These are phyloP conservation scores for Apiosordaria backusii DNA, from an alignment of 495 filamentous ascomycete genomes.

Conservation along the genomic window DNA sequence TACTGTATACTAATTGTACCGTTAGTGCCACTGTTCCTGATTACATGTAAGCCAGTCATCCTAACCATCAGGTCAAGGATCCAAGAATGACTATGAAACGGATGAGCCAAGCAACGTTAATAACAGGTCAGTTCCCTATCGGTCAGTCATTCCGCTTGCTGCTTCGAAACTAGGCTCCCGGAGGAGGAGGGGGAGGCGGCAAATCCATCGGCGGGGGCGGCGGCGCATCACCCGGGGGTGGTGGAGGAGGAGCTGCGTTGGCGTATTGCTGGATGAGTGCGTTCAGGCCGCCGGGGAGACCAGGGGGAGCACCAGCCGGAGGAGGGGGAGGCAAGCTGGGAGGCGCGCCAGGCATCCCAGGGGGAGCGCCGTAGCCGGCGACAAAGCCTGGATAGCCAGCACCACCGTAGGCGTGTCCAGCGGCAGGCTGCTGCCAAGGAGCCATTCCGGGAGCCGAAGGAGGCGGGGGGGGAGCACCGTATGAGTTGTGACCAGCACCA, in stretches of 20 bases:
- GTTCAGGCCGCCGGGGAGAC: constrained; percentile 54
- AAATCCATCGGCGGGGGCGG: constrained; percentile 74
- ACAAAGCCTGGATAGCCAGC: constrained; percentile 56
- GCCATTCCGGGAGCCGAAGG: constrained; percentile 55
- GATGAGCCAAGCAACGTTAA: neutral
- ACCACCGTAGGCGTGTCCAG: constrained; percentile 51
- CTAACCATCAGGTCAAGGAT: neutral
- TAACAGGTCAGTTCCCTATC: constrained; percentile 19
- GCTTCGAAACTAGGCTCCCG: constrained; percentile 43
- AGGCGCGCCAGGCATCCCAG: constrained; percentile 50
- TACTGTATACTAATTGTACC: neutral
- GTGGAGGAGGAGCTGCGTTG: constrained; percentile 55
- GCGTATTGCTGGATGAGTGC: constrained; percentile 66
- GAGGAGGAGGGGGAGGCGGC: constrained; percentile 71
- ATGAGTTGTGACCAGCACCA: constrained; percentile 37
- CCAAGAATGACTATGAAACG: neutral
- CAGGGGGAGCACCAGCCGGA: constrained; percentile 47
- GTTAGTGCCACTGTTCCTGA: neutral
- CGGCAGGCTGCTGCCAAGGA: constrained; percentile 66
- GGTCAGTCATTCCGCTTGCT: constrained; percentile 18
- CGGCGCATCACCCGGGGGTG: constrained; percentile 59
- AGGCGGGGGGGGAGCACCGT: constrained; percentile 25
- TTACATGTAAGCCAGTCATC: neutral
- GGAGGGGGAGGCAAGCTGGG: constrained; percentile 61
- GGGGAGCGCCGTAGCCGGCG: constrained; percentile 57